Percentiles rank a stretch among this genome's conserved stretches.
Evolutionary conservation across 371 early-diverging fungal genomes (phyloP).

Genomic region (Syncephalastrum contaminatum): DNA sequence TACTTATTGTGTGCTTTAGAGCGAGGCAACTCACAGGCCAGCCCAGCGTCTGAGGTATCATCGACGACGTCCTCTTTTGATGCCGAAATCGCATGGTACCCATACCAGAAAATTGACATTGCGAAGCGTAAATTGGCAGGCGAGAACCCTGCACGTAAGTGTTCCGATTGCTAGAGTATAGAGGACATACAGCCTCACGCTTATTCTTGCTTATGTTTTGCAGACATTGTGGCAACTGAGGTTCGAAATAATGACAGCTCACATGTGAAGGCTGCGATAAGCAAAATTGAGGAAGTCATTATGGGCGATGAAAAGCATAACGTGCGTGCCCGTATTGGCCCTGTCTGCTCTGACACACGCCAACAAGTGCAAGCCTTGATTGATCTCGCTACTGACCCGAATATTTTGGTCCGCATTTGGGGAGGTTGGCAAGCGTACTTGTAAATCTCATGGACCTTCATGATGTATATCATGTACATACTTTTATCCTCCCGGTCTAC

Average conservation of each 20-base stretch:
- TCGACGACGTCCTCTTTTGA: constrained; percentile 9
- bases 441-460: constrained; percentile 13
- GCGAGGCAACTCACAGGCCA: no score
- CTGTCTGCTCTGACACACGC: constrained; percentile 43
- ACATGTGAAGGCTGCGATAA: not conserved
- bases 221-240: constrained; percentile 29
- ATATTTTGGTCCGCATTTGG: constrained; percentile 66
- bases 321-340: constrained; percentile 46
- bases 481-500: not conserved
- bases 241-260: constrained; percentile 41
- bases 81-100: constrained; percentile 61
- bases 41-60: not conserved
- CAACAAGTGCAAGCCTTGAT: constrained; percentile 73
- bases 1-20: no score
- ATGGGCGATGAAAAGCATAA: constrained; percentile 45
- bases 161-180: not conserved
- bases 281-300: constrained; percentile 23
- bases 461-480: not conserved
- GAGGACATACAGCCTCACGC: not conserved
- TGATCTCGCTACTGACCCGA: constrained; percentile 72
- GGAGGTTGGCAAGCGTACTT: constrained; percentile 70
- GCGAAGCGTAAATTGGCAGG: constrained; percentile 68
- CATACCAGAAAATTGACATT: constrained; percentile 70
- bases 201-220: not conserved
- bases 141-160: constrained; percentile 61